Base-by-base conservation (phyloP, 2,329 filamentous ascomycete species). In the Ophiocordyceps camponoti-rufipedis region DNA sequence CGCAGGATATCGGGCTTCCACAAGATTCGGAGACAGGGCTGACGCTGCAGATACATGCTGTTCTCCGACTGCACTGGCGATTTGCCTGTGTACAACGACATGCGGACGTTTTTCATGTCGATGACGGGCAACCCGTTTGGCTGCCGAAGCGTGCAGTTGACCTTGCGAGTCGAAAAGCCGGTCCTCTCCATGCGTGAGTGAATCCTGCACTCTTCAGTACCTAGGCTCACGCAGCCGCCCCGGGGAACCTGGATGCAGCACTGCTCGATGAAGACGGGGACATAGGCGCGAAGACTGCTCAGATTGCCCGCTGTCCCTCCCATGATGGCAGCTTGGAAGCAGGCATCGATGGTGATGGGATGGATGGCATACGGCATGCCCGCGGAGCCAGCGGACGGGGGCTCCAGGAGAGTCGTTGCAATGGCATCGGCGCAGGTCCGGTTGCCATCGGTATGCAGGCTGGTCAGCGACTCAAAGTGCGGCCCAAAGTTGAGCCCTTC, bases 321-420 rank as follows among this genome's bases (percentile, higher is more conserved):
- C 42, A 49, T 41, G 32, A 49, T 46, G 38, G 43, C 45, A 10
- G 47, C 43, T 31, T 50, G 47, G 42, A 49, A 35, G n/a, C 44
- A 44, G n/a, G 47, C 47, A 23, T 49, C 49, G 13, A 48, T 39
- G 3, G 43, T 46, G 28, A 49, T 44, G 19, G 46, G 49, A 39
- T 49, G 47, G 3, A 48, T 10, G n/a, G 46, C 28, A 35, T 48
- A 50, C 16, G 46, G 45, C 10, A 42, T 31, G 42, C 39, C 43
- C 14, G 16, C 28, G n/a, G 16, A 19, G 32, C 31, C 7, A 28
- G 16, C 28, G 5, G 16, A 44, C n/a, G 41, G 41, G 5, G 28
- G 41, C 41, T 31, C 41, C 28, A 43, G 28, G 10, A 13, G 14
- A 5, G 41, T 43, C 23, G 29, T 13, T 11, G 41, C 28, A n/a